Evolutionary conservation across 192 early-diverging fungal species (phyloP), one percentile per base, ranked within the genome.

Genomic region (Mortierella hygrophila): DNA sequence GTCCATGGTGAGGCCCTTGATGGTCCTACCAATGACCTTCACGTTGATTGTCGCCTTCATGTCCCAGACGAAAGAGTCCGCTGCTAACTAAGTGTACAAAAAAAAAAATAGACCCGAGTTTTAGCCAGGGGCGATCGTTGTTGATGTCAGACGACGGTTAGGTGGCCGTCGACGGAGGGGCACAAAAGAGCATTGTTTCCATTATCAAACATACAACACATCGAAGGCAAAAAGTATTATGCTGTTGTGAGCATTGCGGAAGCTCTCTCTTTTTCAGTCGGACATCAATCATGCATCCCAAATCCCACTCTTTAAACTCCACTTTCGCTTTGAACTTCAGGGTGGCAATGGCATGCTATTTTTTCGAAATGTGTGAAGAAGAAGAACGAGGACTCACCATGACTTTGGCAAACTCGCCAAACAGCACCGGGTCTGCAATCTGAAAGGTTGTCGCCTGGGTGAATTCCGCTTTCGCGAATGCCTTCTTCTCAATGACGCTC

Each of bases 341-440:
- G 20, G 3, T 52, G 49, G 18, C 49, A 52, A 52, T 18, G 20
- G 0, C 16, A 5, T 15, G 18, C 18, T 52, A 21, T 52, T 20
- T 52, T 52, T 15, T 52, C 16, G 49, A 21, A 3, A 52, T 52
- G 4, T 20, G 18, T 6, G 4, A 21, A 47, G 10, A 21, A 47
- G 10, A 15, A 60, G 10, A 15, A 60, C 15, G 15, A 26, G 4
- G 0, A 41, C 74, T 35, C 70, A 85, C 82, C 82, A 85, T 85
- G 63, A 76, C 72, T 74, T 85, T 85, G 29, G 82, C 82, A 76
- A 85, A 85, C 29, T 85, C 82, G 42, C 77, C 77, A 79, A 85
- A 85, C 15, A 85, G 74, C n/a, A 71, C 72, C 29, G 82, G 68
- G n/a, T 85, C 82, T 37, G 49, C 69, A 32, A 85, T 85, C 74